These are phyloP conservation scores for Diospyros kaki DNA, from an alignment of 148 eudicot species.

Conservation along the genomic window DNA sequence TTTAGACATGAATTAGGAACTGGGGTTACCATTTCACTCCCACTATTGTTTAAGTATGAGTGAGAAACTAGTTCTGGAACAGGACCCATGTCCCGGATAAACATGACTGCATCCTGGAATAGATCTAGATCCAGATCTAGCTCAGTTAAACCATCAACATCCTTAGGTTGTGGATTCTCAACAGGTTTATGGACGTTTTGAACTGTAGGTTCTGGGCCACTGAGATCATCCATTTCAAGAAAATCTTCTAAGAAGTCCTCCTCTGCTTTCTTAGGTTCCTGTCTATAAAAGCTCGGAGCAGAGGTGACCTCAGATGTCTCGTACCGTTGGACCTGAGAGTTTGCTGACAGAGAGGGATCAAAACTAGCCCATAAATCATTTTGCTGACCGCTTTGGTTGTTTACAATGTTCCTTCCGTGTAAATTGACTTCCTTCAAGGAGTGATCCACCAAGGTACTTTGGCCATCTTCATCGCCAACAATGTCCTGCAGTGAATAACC, in stretches of 20 bases:
- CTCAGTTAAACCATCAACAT: constrained; percentile 46
- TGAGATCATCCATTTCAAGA: constrained; percentile 78
- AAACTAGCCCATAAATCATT: constrained; percentile 21
- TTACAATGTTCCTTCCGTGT: constrained; percentile 13
- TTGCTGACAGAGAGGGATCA: constrained; percentile 25
- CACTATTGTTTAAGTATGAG: constrained; percentile 11
- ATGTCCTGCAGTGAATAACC: constrained; percentile 33
- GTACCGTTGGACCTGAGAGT: constrained; percentile 26
- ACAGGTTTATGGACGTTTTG: constrained; percentile 18
- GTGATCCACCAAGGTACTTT: constrained; percentile 22
- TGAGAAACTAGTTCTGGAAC: constrained; percentile 16
- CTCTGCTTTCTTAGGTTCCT: constrained; percentile 21
- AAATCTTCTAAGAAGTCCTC: constrained; percentile 51
- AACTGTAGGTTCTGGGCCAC: constrained; percentile 33
- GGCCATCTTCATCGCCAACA: constrained; percentile 32
- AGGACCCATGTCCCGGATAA: constrained; percentile 32
- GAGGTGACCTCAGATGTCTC: constrained; percentile 40
- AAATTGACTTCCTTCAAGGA: constrained; percentile 21
- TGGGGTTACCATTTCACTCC: constrained; percentile 1
- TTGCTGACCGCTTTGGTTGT: constrained; percentile 20
- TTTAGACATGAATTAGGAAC: not conserved
- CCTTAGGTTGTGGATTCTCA: constrained; percentile 27
- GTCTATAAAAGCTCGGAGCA: constrained; percentile 14
- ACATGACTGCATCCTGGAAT: constrained; percentile 37
- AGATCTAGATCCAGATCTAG: constrained; percentile 53